Evolutionary conservation across 768 basidiomycete genomes (phyloP).

Genomic region (Russula sp.): DNA sequence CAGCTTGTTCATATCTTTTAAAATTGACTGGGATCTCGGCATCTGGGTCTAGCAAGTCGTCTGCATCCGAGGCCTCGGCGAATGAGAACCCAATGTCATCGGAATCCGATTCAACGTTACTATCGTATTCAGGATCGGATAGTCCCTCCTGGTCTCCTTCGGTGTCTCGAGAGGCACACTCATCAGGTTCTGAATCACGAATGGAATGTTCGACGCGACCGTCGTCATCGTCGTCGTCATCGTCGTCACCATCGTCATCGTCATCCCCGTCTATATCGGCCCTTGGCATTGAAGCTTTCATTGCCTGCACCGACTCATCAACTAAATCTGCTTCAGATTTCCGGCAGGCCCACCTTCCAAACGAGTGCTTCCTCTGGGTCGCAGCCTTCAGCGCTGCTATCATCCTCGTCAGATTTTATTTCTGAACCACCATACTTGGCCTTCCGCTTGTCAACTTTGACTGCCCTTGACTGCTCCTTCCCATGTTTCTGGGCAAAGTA

Average conservation of each 20-base stretch:
- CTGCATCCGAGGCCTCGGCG: conserved; percentile 62
- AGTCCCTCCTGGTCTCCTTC: conserved; percentile 26
- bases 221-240: conserved; percentile 15
- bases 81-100: conserved; percentile 41
- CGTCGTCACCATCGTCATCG: conserved; percentile 25
- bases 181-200: conserved; percentile 29
- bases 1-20: conserved; percentile 53
- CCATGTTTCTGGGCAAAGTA: conserved; percentile 73
- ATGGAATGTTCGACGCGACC: conserved; percentile 11
- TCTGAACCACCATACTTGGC: conserved; percentile 31
- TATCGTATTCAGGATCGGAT: conserved; percentile 23
- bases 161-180: conserved; percentile 29
- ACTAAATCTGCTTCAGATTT: not conserved
- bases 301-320: conserved; percentile 47
- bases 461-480: conserved; percentile 41
- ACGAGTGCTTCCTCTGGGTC: conserved; percentile 62
- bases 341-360: conserved; percentile 64
- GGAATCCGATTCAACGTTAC: conserved; percentile 15
- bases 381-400: conserved; percentile 36
- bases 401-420: conserved; percentile 31
- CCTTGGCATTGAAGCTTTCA: conserved; percentile 80
- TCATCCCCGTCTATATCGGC: conserved; percentile 28
- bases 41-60: conserved; percentile 56
- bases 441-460: conserved; percentile 42
- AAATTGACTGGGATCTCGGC: conserved; percentile 49